phyloP scores from a whole-genome alignment of 1,284 basidiomycete species.

The Cystobasidium pallidum region DNA sequence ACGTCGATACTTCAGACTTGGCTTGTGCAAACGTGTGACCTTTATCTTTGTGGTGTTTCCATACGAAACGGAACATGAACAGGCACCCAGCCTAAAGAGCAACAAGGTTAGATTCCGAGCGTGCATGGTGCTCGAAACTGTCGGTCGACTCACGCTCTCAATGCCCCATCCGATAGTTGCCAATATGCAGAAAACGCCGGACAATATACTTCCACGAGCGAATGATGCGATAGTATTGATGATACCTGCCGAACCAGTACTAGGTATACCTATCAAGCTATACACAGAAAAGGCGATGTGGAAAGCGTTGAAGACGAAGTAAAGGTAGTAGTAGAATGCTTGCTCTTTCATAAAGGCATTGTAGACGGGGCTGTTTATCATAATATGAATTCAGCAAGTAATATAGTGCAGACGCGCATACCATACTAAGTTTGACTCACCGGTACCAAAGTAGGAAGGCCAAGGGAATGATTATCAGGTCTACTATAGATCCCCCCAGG shows the following conservation, averaged over 20 bases:
- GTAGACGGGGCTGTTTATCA: conserved; percentile 37
- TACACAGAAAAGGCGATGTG: conserved; percentile 88
- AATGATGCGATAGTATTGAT: conserved; percentile 68
- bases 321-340: conserved; percentile 67
- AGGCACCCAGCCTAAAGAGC: conserved; percentile 40
- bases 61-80: conserved; percentile 65
- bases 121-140: conserved; percentile 73
- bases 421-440: conserved; percentile 6
- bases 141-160: conserved; percentile 79
- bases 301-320: conserved; percentile 92
- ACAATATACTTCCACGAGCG: conserved; percentile 61
- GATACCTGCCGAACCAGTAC: conserved; percentile 92
- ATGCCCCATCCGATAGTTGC: conserved; percentile 84
- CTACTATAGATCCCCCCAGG: conserved; percentile 61
- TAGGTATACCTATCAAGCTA: conserved; percentile 58
- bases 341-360: conserved; percentile 81
- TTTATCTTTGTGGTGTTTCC: conserved; percentile 76
- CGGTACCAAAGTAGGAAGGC: conserved; percentile 54
- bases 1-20: conserved; percentile 77
- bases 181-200: conserved; percentile 76
- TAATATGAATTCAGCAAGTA: not conserved
- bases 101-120: not conserved
- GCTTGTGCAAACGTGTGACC: conserved; percentile 81
- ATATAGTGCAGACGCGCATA: not conserved
- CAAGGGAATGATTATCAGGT: conserved; percentile 73